Conservation (phyloP, 2,329 filamentous ascomycete species). For the Verticillium alfalfae region DNA sequence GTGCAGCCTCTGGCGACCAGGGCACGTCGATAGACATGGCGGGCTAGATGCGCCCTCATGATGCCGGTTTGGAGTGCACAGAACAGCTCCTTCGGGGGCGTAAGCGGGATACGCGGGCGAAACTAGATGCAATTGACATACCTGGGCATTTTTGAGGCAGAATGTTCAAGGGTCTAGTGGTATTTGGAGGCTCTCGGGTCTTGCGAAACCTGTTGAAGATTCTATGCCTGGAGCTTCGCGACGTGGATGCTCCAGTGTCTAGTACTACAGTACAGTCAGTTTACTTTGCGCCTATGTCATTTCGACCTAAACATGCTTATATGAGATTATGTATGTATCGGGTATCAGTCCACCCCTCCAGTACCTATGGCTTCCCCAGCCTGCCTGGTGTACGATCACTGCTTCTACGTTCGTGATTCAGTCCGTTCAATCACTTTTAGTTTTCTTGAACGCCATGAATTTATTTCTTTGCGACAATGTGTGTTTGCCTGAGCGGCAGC, state of each 20-base stretch:
- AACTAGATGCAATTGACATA: neutral
- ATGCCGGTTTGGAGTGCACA: conserved; percentile 14
- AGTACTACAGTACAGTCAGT: neutral
- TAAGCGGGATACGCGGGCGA: neutral
- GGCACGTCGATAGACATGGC: conserved; percentile 33
- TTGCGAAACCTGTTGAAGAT: neutral
- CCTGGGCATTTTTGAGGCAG: neutral
- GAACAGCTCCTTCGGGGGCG: neutral
- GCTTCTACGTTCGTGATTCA: no score
- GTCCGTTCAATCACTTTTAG: no score
- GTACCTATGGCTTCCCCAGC: no score
- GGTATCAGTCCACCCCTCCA: no score
- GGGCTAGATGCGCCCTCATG: conserved; percentile 40
- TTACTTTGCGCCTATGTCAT: neutral
- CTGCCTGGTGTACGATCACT: no score
- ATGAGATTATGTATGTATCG: neutral
- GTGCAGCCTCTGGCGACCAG: conserved; percentile 25
- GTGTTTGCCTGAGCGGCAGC: no score
- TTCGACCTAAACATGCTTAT: neutral
- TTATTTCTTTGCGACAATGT: no score
- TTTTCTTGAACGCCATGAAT: no score
- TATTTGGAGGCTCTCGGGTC: neutral
- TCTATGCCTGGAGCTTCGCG: neutral
- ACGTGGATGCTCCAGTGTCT: neutral
- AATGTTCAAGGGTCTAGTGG: neutral